Evolutionary conservation across 2,329 filamentous ascomycete genomes (phyloP).

Genomic region (Nemania sp.): DNA sequence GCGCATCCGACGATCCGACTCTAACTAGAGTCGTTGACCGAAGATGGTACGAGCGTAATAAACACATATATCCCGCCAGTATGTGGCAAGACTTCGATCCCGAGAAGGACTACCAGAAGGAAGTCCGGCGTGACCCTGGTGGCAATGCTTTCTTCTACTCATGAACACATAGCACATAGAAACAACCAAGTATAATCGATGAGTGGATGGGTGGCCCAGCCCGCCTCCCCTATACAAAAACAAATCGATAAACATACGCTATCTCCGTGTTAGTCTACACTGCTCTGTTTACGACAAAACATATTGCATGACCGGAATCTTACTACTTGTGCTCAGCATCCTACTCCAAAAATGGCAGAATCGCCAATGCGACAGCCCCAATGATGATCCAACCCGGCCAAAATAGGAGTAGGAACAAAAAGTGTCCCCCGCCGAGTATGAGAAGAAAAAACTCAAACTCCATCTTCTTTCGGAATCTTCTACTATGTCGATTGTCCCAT

Average conservation of each 20-base stretch:
- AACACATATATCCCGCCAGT: slow-evolving; percentile 97
- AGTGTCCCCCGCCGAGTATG: slow-evolving; percentile 63
- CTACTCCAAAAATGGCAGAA: too few relatives aligned
- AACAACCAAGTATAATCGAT: slow-evolving; percentile 2
- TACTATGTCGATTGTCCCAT: slow-evolving; percentile 54
- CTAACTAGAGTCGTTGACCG: slow-evolving; percentile 95
- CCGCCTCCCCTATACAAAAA: slow-evolving; percentile 2
- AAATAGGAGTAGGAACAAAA: slow-evolving; percentile 63
- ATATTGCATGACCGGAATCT: not conserved
- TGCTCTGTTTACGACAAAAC: not conserved
- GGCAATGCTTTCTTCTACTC: slow-evolving; percentile 95
- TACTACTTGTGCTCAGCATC: too few relatives aligned
- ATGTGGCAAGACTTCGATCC: slow-evolving; percentile 96
- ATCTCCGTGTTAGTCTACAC: slow-evolving; percentile 1
- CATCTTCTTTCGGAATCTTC: slow-evolving; percentile 59
- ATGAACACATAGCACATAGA: slow-evolving; percentile 44
- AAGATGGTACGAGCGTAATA: slow-evolving; percentile 96
- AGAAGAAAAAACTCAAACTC: slow-evolving; percentile 65
- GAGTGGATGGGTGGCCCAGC: not conserved
- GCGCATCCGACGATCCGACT: slow-evolving; percentile 79
- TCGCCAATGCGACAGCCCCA: slow-evolving; percentile 53
- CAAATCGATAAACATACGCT: not conserved
- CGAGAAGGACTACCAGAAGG: slow-evolving; percentile 82
- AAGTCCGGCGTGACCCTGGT: slow-evolving; percentile 83
- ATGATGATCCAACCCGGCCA: slow-evolving; percentile 69